phyloP scores from a whole-genome alignment of 2,329 filamentous ascomycete species.

The Pseudonectria foliicola region DNA sequence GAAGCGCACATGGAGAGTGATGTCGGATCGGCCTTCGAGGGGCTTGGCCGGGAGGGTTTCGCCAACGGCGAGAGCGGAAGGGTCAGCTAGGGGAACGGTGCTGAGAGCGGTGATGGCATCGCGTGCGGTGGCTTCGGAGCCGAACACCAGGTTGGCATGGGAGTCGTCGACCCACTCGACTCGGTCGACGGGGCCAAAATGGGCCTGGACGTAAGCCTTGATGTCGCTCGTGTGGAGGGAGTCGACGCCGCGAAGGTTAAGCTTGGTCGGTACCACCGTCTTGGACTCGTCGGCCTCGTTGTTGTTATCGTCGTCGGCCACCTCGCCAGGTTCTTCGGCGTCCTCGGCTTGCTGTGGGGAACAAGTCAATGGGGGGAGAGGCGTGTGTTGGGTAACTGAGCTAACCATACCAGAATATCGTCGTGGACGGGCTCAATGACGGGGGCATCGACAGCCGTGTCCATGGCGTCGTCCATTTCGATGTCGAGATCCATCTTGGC shows the following conservation, averaged over 20 bases:
- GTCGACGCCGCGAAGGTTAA: constrained; percentile 81
- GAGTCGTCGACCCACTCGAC: constrained; percentile 95
- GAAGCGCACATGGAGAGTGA: constrained; percentile 63
- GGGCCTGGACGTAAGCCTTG: constrained; percentile 62
- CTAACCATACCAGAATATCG: constrained; percentile 29
- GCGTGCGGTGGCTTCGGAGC: constrained; percentile 42
- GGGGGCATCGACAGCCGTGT: constrained; percentile 24
- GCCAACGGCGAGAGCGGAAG: constrained; percentile 48
- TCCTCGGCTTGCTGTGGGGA: constrained; percentile 27
- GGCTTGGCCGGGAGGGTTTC: constrained; percentile 64
- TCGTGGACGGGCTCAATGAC: constrained; percentile 23
- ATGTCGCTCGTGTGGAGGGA: constrained; percentile 75
- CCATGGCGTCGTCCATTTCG: constrained; percentile 60
- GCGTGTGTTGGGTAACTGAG: not conserved
- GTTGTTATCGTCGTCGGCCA: constrained; percentile 26
- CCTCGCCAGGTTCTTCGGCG: constrained; percentile 31
- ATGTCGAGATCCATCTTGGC: constrained; percentile 61
- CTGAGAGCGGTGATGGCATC: constrained; percentile 50
- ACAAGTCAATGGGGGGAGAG: constrained; percentile 7
- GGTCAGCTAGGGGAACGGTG: constrained; percentile 44
- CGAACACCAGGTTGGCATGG: constrained; percentile 80
- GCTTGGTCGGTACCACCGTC: constrained; percentile 43
- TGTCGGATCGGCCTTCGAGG: constrained; percentile 60
- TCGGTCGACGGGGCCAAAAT: constrained; percentile 54
- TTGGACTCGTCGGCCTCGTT: constrained; percentile 17